Percentiles rank a stretch among this genome's conserved stretches.
These are phyloP conservation scores for Pistacia atlantica DNA, from an alignment of 345 rosid species.

Conservation along the genomic window DNA sequence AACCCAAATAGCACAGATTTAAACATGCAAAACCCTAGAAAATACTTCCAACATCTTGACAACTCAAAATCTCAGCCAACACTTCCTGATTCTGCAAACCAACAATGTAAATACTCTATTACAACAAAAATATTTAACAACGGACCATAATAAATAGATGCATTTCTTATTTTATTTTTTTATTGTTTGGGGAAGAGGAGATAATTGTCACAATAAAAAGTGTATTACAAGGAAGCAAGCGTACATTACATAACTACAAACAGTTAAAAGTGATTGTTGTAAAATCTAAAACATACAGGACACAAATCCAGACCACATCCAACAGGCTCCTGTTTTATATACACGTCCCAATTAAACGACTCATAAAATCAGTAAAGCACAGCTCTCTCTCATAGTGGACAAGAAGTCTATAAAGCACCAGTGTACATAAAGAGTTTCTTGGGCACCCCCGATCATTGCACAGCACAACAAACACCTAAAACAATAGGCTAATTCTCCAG, in stretches of 20 bases:
- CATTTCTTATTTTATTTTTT: not conserved
- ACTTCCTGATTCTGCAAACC: not conserved
- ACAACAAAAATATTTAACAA: no score
- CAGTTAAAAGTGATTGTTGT: not conserved
- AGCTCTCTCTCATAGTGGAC: not conserved
- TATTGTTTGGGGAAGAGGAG: not conserved
- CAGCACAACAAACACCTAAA: slow-evolving; percentile 1
- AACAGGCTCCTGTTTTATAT: not conserved
- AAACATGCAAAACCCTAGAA: no score
- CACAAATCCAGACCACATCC: not conserved
- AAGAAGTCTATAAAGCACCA: slow-evolving; percentile 9
- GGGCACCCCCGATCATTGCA: not conserved
- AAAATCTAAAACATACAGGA: not conserved
- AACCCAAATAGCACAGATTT: no score
- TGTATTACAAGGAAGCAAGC: slow-evolving; percentile 5
- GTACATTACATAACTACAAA: not conserved
- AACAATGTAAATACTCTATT: no score
- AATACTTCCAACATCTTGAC: no score
- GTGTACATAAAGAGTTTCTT: not conserved
- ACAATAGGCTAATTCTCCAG: not conserved
- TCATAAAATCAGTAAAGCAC: not conserved
- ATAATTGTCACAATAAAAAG: not conserved
- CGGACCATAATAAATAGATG: no score
- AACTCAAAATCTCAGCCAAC: not conserved
- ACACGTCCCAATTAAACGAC: not conserved